Evolutionary conservation across 176 grass and related monocot species (phyloP), one percentile per base, ranked within the genome.

Genomic region (Oryza nivara): DNA sequence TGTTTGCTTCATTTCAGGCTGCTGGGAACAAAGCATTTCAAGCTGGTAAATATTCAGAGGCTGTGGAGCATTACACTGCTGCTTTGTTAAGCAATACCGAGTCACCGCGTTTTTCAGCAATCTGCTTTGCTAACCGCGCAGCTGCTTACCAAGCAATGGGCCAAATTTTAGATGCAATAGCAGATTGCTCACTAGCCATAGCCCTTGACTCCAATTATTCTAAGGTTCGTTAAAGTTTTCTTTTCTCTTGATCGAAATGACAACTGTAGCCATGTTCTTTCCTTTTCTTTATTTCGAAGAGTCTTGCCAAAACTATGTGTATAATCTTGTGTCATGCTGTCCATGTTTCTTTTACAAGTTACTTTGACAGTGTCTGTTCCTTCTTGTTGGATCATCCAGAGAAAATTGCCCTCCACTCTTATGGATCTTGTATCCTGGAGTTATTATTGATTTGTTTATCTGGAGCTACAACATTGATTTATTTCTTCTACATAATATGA

Each of bases 21-120:
- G 80, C 91, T 78, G 96, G 96, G 51, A 98, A 95, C 71, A 89
- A 92, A 90, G 92, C 96, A 69, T 98, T 98, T 88, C 91, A 92
- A 65, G 77, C 85, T 77, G 91, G 93, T 68, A 92, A 82, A 89
- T 92, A 95, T 90, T 84, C 78, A 36, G 89, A 93, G 76, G 93
- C 96, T 75, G 92, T 95, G 70, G 89, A 95, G 79, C 86, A 95
- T 80, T 98, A 95, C 73, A 92, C 87, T 13, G 38, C 93, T 87
- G 91, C 93, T 85, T 79, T 95, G 34, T 40, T 92, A 73, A 88
- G 83, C 54, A 95, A 84, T 74, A 83, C 65, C 3, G 93, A 98
- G 81, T 95, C 96, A 44, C 26, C 73, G 7, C 76, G 80, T 66
- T 93, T 95, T 84, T 81, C 89, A 80, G 93, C 96, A 68, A 70